A percentile compares a stretch with the other conserved stretches of the same genome.
phyloP scores from a whole-genome alignment of 2,329 filamentous ascomycete species.

The Colletotrichum phormii region DNA sequence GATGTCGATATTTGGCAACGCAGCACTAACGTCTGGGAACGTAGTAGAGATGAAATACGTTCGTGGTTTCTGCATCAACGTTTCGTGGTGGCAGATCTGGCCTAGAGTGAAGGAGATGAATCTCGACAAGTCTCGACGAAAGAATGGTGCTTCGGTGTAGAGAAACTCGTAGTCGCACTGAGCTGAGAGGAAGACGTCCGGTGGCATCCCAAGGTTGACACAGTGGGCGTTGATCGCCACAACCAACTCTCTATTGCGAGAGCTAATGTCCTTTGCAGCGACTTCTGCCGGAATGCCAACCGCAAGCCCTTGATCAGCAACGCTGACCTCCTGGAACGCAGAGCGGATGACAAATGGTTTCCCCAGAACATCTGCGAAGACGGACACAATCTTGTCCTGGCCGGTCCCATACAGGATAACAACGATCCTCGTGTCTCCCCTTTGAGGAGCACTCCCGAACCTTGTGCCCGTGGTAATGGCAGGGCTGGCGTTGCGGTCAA shows the following conservation, averaged over 20 bases:
- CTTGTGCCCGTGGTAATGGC: slow-evolving; percentile 51
- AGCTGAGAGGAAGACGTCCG: slow-evolving; percentile 73
- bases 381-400: slow-evolving; percentile 79
- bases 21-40: slow-evolving; percentile 86
- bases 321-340: slow-evolving; percentile 64
- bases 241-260: slow-evolving; percentile 68
- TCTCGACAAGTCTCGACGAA: slow-evolving; percentile 79
- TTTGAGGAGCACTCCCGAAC: slow-evolving; percentile 59
- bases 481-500: slow-evolving; percentile 50
- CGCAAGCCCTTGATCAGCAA: slow-evolving; percentile 71
- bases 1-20: slow-evolving; percentile 87
- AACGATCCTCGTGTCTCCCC: slow-evolving; percentile 68
- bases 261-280: slow-evolving; percentile 67
- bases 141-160: slow-evolving; percentile 79
- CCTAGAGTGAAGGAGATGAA: slow-evolving; percentile 85
- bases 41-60: slow-evolving; percentile 91
- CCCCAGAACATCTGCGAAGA: slow-evolving; percentile 83
- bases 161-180: slow-evolving; percentile 88
- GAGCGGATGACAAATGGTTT: slow-evolving; percentile 74
- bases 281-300: slow-evolving; percentile 72
- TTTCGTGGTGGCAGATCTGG: slow-evolving; percentile 82
- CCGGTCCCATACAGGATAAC: slow-evolving; percentile 77
- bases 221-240: slow-evolving; percentile 83
- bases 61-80: slow-evolving; percentile 80
- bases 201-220: slow-evolving; percentile 76